phyloP scores from a whole-genome alignment of 257 asterid genomes.

The Echium plantagineum region DNA sequence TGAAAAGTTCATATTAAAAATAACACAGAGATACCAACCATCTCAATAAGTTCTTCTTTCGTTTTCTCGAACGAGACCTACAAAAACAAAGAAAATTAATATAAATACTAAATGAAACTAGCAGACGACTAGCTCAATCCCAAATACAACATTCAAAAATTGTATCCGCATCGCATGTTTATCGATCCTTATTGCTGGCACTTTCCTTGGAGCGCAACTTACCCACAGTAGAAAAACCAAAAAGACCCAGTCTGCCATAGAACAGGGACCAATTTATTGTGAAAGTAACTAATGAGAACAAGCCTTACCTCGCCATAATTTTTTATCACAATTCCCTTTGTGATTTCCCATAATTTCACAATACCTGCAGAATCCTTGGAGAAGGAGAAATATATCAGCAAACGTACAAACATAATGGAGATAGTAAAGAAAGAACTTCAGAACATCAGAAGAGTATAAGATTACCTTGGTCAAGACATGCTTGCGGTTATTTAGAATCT shows the following conservation, averaged over 20 bases:
- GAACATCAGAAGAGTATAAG: background rate
- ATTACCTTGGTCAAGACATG: conserved; percentile 90
- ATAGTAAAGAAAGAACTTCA: background rate
- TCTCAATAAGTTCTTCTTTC: conserved; percentile 96
- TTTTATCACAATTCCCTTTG: conserved; percentile 78
- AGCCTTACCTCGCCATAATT: conserved; percentile 75
- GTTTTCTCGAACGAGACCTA: conserved; percentile 91
- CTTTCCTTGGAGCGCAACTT: too few relatives aligned
- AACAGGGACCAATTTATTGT: too few relatives aligned
- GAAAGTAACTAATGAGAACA: conserved; percentile 11
- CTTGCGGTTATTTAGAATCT: conserved; percentile 77
- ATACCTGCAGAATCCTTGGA: conserved; percentile 70
- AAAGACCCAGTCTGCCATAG: too few relatives aligned
- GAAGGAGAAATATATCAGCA: conserved; percentile 7
- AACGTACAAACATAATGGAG: background rate
- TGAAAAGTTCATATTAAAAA: conserved; percentile 1
- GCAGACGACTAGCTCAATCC: background rate
- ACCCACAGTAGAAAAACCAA: too few relatives aligned
- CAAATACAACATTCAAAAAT: background rate
- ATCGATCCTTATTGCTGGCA: too few relatives aligned
- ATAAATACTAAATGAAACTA: conserved; percentile 3
- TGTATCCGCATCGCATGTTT: too few relatives aligned
- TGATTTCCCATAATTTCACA: conserved; percentile 96
- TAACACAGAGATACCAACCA: conserved; percentile 42
- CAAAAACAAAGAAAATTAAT: background rate